A percentile compares a stretch with the other conserved stretches of the same genome.
These are phyloP conservation scores for Ceratobasidium theobromae DNA, from an alignment of 1,284 basidiomycete genomes.

Conservation along the genomic window DNA sequence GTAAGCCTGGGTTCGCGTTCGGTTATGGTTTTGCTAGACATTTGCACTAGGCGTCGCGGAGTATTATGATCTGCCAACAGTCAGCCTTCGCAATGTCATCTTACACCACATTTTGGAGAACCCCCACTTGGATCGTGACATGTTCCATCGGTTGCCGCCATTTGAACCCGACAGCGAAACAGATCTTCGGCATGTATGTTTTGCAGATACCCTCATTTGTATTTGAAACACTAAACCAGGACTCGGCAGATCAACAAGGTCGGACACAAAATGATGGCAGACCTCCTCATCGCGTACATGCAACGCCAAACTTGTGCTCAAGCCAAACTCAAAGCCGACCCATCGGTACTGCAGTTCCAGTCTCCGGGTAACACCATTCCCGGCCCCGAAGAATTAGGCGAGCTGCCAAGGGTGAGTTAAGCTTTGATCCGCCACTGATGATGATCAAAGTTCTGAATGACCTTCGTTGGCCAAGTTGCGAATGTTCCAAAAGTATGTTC, in stretches of 20 bases:
- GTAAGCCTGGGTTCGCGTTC: conserved; percentile 11
- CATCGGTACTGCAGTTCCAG: conserved; percentile 35
- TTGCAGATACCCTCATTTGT: too few species aligned
- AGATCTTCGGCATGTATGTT: conserved; percentile 36
- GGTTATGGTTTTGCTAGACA: neutral
- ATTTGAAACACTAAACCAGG: neutral
- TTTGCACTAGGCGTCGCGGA: conserved; percentile 32
- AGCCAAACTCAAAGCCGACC: conserved; percentile 40
- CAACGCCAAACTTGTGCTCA: conserved; percentile 46
- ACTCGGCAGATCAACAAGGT: conserved; percentile 30
- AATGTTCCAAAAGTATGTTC: conserved; percentile 43
- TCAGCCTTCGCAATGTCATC: conserved; percentile 36
- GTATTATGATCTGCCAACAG: conserved; percentile 36
- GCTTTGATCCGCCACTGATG: conserved; percentile 39
- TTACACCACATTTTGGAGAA: conserved; percentile 33
- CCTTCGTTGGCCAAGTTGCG: conserved; percentile 38
- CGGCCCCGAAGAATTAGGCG: conserved; percentile 39
- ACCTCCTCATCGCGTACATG: conserved; percentile 44
- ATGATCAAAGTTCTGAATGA: conserved; percentile 32
- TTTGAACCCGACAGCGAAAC: conserved; percentile 16
- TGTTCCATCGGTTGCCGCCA: conserved; percentile 31
- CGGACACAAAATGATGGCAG: conserved; percentile 40
- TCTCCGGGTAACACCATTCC: conserved; percentile 39
- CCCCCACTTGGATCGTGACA: conserved; percentile 27
- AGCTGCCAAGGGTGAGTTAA: conserved; percentile 43